These are phyloP conservation scores for Sugiyamaella mastotermitis DNA, from an alignment of 805 yeast genomes.

Conservation along the genomic window DNA sequence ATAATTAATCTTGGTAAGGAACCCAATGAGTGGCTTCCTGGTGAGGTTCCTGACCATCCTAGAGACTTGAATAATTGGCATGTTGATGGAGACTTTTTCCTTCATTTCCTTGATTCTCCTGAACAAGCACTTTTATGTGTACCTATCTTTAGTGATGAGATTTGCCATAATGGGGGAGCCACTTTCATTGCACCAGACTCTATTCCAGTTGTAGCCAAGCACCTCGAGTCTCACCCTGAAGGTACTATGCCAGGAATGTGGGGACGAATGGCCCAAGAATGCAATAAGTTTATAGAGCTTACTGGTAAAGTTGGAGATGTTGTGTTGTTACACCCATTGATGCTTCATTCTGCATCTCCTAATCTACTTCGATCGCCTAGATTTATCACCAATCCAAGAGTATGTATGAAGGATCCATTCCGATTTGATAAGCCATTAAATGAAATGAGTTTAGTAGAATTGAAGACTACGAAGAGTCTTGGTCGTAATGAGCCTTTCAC, in stretches of 20 bases:
- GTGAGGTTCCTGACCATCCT: conserved; percentile 1
- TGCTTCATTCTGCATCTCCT: conserved; percentile 13
- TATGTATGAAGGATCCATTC: conserved; percentile 10
- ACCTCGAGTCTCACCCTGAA: conserved; percentile 5
- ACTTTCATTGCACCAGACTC: conserved; percentile 11
- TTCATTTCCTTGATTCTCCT: conserved; percentile 12
- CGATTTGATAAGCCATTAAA: conserved; percentile 2
- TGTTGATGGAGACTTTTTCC: conserved; percentile 12
- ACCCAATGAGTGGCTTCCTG: conserved; percentile 1
- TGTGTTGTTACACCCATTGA: conserved; percentile 10
- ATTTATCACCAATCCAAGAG: conserved; percentile 11
- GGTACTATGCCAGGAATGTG: conserved; percentile 9
- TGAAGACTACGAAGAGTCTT: conserved; percentile 3
- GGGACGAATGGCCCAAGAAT: conserved; percentile 6
- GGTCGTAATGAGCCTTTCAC: conserved; percentile 3
- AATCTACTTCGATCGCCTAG: conserved; percentile 10
- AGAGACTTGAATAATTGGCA: conserved; percentile 10
- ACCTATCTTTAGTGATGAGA: conserved; percentile 11
- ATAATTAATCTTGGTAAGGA: conserved; percentile 9
- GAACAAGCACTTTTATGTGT: conserved; percentile 12
- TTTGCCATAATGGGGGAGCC: conserved; percentile 7
- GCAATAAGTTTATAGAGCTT: conserved; percentile 8
- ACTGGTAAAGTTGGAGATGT: conserved; percentile 12
- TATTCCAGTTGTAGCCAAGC: conserved; percentile 9
- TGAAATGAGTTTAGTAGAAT: conserved; percentile 9